Percentiles rank a stretch among this genome's conserved stretches.
Evolutionary conservation across 2,329 filamentous ascomycete genomes (phyloP).

Genomic region (Penicillium griseofulvum): DNA sequence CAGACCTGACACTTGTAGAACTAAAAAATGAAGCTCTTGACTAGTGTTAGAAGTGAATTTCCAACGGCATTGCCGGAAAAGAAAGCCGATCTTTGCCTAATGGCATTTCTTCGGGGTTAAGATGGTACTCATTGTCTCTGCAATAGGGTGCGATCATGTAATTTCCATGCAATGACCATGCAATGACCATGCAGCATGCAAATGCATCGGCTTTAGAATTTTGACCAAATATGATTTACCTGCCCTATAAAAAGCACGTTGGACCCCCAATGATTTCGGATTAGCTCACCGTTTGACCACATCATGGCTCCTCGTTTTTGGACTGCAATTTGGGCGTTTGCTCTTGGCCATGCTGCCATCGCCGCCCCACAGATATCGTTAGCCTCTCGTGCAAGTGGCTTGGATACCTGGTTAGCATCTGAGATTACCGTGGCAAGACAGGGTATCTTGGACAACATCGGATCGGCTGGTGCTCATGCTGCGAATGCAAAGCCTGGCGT

Average conservation of each 20-base stretch:
- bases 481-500: constrained; percentile 50
- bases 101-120: not conserved
- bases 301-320: constrained; percentile 20
- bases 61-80: not conserved
- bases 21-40: not conserved
- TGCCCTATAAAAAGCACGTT: constrained; percentile 13
- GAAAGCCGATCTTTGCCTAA: constrained; percentile 6
- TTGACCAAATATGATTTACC: not conserved
- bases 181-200: not conserved
- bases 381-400: constrained; percentile 16
- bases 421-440: constrained; percentile 52
- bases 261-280: not conserved
- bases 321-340: constrained; percentile 21
- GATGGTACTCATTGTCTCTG: not conserved
- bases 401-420: constrained; percentile 29
- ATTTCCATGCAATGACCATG: not conserved
- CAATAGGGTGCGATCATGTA: not conserved
- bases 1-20: not conserved
- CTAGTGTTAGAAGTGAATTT: not conserved
- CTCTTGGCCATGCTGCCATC: constrained; percentile 18
- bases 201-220: not conserved
- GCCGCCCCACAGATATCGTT: constrained; percentile 15
- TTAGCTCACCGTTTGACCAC: not conserved
- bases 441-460: constrained; percentile 56
- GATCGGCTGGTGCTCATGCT: constrained; percentile 50